Percentiles rank a stretch among this genome's conserved stretches.
phyloP scores from a whole-genome alignment of 495 filamentous ascomycete species.

The Talaromyces nanjingensis region DNA sequence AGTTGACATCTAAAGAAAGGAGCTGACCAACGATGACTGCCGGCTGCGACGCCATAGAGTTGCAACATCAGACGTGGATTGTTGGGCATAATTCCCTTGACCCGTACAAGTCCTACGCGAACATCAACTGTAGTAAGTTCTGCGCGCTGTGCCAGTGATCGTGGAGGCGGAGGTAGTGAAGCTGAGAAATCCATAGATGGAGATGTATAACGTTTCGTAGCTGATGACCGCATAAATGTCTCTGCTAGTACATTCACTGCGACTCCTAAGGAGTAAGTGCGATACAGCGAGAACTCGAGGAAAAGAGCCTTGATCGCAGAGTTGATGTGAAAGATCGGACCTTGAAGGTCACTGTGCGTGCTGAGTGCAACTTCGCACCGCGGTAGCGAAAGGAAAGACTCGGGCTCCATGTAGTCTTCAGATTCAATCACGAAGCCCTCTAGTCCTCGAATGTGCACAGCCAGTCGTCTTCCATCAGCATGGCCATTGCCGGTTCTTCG shows the following conservation, averaged over 20 bases:
- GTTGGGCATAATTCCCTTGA: slow-evolving; percentile 80
- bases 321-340: slow-evolving; percentile 80
- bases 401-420: slow-evolving; percentile 72
- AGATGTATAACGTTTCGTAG: slow-evolving; percentile 8
- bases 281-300: slow-evolving; percentile 86
- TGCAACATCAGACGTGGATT: slow-evolving; percentile 90
- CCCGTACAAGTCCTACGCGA: slow-evolving; percentile 68
- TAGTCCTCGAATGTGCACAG: slow-evolving; percentile 71
- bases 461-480: slow-evolving; percentile 78
- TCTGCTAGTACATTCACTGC: slow-evolving; percentile 68
- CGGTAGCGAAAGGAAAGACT: slow-evolving; percentile 81
- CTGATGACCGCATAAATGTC: slow-evolving; percentile 54
- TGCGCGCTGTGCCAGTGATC: slow-evolving; percentile 24
- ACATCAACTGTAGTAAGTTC: slow-evolving; percentile 80
- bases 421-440: slow-evolving; percentile 88
- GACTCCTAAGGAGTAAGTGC: slow-evolving; percentile 84
- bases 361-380: slow-evolving; percentile 79
- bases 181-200: slow-evolving; percentile 10
- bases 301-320: slow-evolving; percentile 70
- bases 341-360: slow-evolving; percentile 77
- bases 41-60: slow-evolving; percentile 69
- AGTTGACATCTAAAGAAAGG: slow-evolving; percentile 73
- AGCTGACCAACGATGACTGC: slow-evolving; percentile 75
- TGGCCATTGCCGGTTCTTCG: slow-evolving; percentile 48
- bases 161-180: slow-evolving; percentile 23